These are phyloP conservation scores for Xylariaceae sp. DNA, from an alignment of 2,329 filamentous ascomycete genomes.

Conservation along the genomic window DNA sequence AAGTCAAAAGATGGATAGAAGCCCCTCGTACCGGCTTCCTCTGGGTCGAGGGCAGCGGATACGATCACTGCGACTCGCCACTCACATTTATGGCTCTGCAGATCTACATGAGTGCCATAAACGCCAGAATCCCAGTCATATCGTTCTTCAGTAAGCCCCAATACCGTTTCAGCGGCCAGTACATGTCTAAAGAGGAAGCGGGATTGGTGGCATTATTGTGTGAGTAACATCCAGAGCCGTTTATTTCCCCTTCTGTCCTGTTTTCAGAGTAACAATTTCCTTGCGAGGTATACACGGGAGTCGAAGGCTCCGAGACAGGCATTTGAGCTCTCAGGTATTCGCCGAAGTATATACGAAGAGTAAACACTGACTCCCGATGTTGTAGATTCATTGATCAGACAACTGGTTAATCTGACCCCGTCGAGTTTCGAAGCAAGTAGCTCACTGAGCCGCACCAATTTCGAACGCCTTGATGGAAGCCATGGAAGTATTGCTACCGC, in stretches of 20 bases:
- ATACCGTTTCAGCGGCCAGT: background rate
- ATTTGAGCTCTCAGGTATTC: no score
- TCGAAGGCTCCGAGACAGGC: no score
- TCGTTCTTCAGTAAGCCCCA: constrained; percentile 1
- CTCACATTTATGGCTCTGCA: background rate
- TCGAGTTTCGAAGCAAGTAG: background rate
- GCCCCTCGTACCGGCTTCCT: background rate
- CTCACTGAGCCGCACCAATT: background rate
- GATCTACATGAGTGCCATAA: background rate
- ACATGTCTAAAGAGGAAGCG: background rate
- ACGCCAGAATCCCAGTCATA: background rate
- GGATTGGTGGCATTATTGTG: background rate
- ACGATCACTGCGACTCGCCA: background rate
- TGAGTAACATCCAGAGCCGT: no score
- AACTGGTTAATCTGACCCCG: constrained; percentile 1
- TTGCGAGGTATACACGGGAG: no score
- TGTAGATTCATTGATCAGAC: constrained; percentile 1
- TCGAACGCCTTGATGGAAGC: constrained; percentile 4
- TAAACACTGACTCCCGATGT: no score
- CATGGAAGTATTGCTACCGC: background rate
- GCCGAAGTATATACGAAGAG: no score
- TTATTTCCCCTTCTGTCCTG: background rate
- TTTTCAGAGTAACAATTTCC: no score
- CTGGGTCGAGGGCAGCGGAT: constrained; percentile 5
- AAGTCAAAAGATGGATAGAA: background rate